phyloP scores from a whole-genome alignment of 1,284 basidiomycete genomes.

The Trichosporon sp. region DNA sequence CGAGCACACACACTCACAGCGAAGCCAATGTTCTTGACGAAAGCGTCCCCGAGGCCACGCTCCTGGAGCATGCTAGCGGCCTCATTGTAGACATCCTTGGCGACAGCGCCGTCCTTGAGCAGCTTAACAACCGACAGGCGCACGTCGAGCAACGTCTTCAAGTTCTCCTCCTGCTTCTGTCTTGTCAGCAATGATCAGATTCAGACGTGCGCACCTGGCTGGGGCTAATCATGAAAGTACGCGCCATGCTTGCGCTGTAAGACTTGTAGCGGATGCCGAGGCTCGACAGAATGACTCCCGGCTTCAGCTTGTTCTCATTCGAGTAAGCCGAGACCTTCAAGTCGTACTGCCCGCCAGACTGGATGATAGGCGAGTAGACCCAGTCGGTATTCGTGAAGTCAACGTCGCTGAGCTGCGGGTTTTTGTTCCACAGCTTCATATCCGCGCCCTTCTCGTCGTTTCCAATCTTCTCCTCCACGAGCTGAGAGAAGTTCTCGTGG shows the following conservation, averaged over 20 bases:
- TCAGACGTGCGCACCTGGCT: conserved; percentile 59
- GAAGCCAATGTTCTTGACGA: conserved; percentile 88
- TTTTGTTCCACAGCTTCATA: conserved; percentile 83
- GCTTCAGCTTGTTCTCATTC: conserved; percentile 75
- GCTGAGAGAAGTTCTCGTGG: conserved; percentile 72
- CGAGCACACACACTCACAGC: conserved; percentile 56
- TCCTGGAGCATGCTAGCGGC: conserved; percentile 68
- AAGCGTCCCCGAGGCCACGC: conserved; percentile 75
- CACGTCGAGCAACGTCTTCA: conserved; percentile 70
- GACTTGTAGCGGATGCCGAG: conserved; percentile 89
- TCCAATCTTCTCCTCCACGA: conserved; percentile 71
- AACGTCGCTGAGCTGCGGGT: conserved; percentile 64
- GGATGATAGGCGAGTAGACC: conserved; percentile 91
- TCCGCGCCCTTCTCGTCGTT: conserved; percentile 80
- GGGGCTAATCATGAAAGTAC: conserved; percentile 93
- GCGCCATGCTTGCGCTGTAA: conserved; percentile 85
- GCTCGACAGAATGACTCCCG: conserved; percentile 82
- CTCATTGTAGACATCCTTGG: conserved; percentile 75
- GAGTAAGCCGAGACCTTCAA: conserved; percentile 81
- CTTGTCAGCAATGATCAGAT: background rate
- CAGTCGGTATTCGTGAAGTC: conserved; percentile 87
- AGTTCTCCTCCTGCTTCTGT: conserved; percentile 79
- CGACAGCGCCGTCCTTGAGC: conserved; percentile 73
- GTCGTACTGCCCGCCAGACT: conserved; percentile 89
- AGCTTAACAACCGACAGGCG: conserved; percentile 71